phyloP scores from a whole-genome alignment of 2,329 filamentous ascomycete species.

The Paraconiothyrium brasiliense region DNA sequence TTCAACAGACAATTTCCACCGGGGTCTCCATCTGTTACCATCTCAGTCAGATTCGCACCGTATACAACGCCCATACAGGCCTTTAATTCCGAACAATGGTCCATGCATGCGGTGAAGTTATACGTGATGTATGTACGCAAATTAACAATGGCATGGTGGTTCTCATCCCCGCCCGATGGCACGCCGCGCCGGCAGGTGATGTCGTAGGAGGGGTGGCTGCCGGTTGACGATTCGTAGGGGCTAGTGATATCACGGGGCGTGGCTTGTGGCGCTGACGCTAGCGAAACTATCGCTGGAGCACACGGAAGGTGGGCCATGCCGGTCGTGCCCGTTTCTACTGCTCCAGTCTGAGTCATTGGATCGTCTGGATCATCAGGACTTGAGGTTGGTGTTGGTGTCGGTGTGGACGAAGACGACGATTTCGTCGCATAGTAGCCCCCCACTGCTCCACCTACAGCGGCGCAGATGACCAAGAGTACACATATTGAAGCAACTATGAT shows the following conservation, averaged over 20 bases:
- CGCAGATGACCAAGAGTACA: conserved; percentile 10
- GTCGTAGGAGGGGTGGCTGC: conserved; percentile 20
- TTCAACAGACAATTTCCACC: conserved; percentile 19
- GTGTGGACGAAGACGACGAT: background rate
- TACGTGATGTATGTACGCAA: conserved; percentile 16
- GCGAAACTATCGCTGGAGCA: conserved; percentile 3
- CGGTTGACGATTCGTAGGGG: conserved; percentile 6
- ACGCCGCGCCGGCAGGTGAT: conserved; percentile 24
- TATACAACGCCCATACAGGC: conserved; percentile 17
- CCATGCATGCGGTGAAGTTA: conserved; percentile 20
- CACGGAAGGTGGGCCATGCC: conserved; percentile 22
- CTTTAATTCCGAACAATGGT: conserved; percentile 11
- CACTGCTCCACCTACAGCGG: conserved; percentile 19
- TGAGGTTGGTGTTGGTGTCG: conserved; percentile 1
- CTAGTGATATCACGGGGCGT: conserved; percentile 16
- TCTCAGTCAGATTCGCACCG: conserved; percentile 20
- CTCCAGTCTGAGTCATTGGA: background rate
- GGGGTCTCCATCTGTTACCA: conserved; percentile 18
- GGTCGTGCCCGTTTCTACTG: conserved; percentile 20
- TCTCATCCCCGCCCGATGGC: background rate
- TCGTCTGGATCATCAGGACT: background rate
- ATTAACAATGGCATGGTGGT: conserved; percentile 5
- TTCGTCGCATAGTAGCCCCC: conserved; percentile 19
- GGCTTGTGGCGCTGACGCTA: conserved; percentile 4
- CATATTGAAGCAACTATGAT: conserved; percentile 17